A percentile compares a stretch with the other conserved stretches of the same genome.
These are phyloP conservation scores for Candida ulmi DNA, from an alignment of 805 yeast genomes.

Conservation along the genomic window DNA sequence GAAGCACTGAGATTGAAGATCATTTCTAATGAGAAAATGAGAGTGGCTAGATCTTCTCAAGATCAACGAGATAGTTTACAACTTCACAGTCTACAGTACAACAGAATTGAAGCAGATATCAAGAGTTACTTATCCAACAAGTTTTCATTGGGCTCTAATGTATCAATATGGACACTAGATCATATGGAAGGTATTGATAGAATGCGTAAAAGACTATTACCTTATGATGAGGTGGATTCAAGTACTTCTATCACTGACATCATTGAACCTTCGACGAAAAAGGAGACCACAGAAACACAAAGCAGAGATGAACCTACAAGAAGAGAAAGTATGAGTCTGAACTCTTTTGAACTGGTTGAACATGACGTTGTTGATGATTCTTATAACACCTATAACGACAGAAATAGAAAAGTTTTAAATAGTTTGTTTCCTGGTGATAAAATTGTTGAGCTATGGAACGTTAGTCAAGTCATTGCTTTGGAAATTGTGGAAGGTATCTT, in stretches of 20 bases:
- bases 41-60: constrained; percentile 48
- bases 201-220: constrained; percentile 56
- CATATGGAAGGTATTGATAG: constrained; percentile 65
- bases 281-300: constrained; percentile 12
- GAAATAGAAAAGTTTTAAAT: constrained; percentile 68
- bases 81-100: constrained; percentile 42
- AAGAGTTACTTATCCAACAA: constrained; percentile 26
- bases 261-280: constrained; percentile 33
- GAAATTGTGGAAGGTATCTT: constrained; percentile 71
- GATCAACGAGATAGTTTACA: constrained; percentile 60
- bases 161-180: constrained; percentile 46
- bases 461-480: constrained; percentile 70
- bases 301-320: constrained; percentile 9
- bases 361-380: constrained; percentile 31
- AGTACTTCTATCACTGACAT: constrained; percentile 38
- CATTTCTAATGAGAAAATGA: constrained; percentile 38
- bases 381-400: constrained; percentile 45
- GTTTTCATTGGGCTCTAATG: constrained; percentile 1
- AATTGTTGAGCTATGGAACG: constrained; percentile 69
- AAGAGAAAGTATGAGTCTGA: constrained; percentile 19
- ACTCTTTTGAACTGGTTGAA: constrained; percentile 41
- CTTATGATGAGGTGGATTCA: constrained; percentile 43
- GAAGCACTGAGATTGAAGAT: constrained; percentile 15
- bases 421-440: constrained; percentile 65
- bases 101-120: constrained; percentile 38